These are phyloP conservation scores for Solanum rostratum DNA, from an alignment of 257 asterid genomes.

Conservation along the genomic window DNA sequence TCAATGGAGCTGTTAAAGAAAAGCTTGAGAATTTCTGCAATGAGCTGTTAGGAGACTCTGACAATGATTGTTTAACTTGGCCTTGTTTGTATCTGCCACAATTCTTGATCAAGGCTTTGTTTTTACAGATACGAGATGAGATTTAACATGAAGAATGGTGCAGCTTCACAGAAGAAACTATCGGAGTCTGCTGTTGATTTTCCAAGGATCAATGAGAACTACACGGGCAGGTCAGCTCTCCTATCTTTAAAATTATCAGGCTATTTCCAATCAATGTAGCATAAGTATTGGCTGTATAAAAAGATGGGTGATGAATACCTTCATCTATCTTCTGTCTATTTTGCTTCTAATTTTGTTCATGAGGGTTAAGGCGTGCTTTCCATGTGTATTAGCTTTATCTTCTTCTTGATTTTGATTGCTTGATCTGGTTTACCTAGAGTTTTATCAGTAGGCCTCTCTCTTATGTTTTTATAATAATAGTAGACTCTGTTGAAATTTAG, in stretches of 20 bases:
- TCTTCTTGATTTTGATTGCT: not conserved
- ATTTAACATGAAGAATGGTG: constrained; percentile 79
- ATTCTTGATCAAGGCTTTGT: not conserved
- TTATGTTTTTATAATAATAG: not conserved
- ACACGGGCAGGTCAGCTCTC: constrained; percentile 65
- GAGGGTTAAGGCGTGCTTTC: not conserved
- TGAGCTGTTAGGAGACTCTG: constrained; percentile 55
- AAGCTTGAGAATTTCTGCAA: constrained; percentile 67
- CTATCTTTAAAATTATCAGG: not conserved
- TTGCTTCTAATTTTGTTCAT: not conserved
- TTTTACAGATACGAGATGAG: constrained; percentile 86
- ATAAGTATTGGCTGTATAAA: not conserved
- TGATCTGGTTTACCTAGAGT: not conserved
- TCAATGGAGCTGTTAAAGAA: constrained; percentile 47
- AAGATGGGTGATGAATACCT: not conserved
- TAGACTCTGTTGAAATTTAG: constrained; percentile 22
- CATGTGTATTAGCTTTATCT: not conserved
- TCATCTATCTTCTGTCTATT: not conserved
- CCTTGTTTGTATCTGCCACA: not conserved
- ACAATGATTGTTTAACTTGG: not conserved
- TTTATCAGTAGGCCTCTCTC: not conserved
- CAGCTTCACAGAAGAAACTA: constrained; percentile 74
- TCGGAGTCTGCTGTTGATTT: constrained; percentile 87
- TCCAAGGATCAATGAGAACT: constrained; percentile 89
- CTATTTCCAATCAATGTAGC: not conserved